These are phyloP conservation scores for Oropetium thomaeum DNA, from an alignment of 176 grass and related monocot species.

Conservation along the genomic window DNA sequence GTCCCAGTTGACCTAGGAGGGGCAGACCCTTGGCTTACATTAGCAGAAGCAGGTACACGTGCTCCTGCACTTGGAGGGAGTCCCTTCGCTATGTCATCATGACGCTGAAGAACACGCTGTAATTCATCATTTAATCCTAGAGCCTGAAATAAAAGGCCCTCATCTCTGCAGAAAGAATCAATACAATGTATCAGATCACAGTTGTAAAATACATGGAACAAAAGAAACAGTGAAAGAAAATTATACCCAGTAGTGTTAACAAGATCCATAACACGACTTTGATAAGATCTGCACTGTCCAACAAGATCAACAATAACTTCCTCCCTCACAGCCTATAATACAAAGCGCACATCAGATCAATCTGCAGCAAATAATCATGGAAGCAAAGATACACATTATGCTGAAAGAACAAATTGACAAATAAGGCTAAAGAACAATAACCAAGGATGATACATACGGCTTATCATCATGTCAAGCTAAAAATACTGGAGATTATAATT, in stretches of 20 bases:
- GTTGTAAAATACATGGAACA: neutral
- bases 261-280: conserved; percentile 77
- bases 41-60: conserved; percentile 37
- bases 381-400: conserved; percentile 9
- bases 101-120: conserved; percentile 83
- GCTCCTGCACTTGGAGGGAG: conserved; percentile 22
- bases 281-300: conserved; percentile 82
- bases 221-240: conserved; percentile 18
- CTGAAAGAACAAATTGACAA: neutral
- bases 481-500: neutral
- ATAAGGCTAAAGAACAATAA: neutral
- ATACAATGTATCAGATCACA: conserved; percentile 2
- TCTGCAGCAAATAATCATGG: conserved; percentile 7
- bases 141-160: conserved; percentile 82
- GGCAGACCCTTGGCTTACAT: conserved; percentile 37
- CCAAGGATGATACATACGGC: neutral
- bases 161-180: conserved; percentile 66
- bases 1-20: conserved; percentile 45
- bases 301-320: conserved; percentile 92
- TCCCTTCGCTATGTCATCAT: conserved; percentile 78
- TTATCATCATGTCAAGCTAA: neutral
- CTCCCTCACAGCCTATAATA: conserved; percentile 74
- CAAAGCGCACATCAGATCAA: conserved; percentile 28
- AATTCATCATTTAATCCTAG: conserved; percentile 90
- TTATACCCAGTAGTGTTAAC: conserved; percentile 80